Evolutionary conservation across 2,329 filamentous ascomycete genomes (phyloP).

Genomic region (Lachnellula arida): DNA sequence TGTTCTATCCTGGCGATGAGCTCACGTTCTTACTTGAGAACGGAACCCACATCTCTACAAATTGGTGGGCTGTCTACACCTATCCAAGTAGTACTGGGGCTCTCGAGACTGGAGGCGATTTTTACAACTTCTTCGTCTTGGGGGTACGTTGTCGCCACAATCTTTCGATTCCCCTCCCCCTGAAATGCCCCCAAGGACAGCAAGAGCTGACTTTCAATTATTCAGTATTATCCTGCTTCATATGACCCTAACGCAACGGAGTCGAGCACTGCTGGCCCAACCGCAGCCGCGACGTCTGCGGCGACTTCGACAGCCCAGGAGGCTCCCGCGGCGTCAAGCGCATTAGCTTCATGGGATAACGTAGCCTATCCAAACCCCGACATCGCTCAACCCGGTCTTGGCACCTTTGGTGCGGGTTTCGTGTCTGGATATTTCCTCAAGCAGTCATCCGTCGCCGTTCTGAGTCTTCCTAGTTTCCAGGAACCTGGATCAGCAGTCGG

Average conservation of each 20-base stretch:
- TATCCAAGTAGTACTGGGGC: constrained; percentile 25
- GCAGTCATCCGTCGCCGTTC: constrained; percentile 29
- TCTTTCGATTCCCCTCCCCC: constrained; percentile 9
- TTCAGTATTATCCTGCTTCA: not conserved
- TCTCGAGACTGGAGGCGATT: constrained; percentile 25
- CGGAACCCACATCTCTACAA: constrained; percentile 30
- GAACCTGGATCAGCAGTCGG: constrained; percentile 25
- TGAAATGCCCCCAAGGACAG: constrained; percentile 26
- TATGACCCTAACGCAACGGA: not conserved
- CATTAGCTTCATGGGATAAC: constrained; percentile 33
- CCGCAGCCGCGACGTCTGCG: constrained; percentile 29
- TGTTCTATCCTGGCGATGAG: constrained; percentile 36
- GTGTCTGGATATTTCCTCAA: constrained; percentile 26
- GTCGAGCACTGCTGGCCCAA: constrained; percentile 20
- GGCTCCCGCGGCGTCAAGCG: not conserved
- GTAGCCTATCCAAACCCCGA: constrained; percentile 18
- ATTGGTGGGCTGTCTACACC: constrained; percentile 31
- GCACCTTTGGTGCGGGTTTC: constrained; percentile 17
- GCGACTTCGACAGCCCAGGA: not conserved
- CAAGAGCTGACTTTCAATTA: constrained; percentile 21
- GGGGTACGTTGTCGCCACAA: constrained; percentile 14
- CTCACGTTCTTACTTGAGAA: constrained; percentile 36
- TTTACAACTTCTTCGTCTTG: constrained; percentile 28
- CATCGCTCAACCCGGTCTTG: constrained; percentile 18
- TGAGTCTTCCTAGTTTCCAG: constrained; percentile 38